Conservation (phyloP, 352 stramenopile genomes). For the Globisporangium viniferum region DNA sequence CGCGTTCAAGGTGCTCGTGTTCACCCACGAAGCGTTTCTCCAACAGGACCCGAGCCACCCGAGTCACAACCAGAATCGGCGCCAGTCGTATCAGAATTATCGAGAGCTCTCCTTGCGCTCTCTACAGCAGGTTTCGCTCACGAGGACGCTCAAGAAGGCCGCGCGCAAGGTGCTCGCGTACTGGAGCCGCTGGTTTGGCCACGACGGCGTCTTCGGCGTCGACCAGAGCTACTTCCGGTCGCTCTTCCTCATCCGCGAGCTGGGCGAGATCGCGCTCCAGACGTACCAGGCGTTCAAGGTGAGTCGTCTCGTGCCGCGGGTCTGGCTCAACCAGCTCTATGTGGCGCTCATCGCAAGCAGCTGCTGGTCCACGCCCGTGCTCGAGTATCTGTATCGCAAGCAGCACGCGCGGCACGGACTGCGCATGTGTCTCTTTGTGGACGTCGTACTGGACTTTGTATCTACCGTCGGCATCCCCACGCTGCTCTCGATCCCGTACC, state of each 20-base stretch:
- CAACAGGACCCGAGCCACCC: too few relatives aligned
- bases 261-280: background rate
- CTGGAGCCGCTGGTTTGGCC: background rate
- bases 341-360: background rate
- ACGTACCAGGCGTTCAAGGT: background rate
- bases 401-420: background rate
- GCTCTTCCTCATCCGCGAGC: background rate
- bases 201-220: background rate
- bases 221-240: background rate
- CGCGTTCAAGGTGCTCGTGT: background rate
- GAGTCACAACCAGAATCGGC: background rate
- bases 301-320: background rate
- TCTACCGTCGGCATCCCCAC: background rate
- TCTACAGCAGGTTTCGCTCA: background rate
- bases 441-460: background rate
- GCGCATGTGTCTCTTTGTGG: background rate
- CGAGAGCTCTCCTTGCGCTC: background rate
- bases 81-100: too few relatives aligned
- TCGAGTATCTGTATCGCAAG: background rate
- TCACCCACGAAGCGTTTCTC: background rate
- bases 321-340: background rate
- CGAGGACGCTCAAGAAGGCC: background rate
- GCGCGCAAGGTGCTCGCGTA: background rate
- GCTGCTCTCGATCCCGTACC: background rate
- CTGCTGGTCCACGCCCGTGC: background rate